Base-by-base conservation (phyloP, 371 early-diverging fungal species). In the Apophysomyces elegans region DNA sequence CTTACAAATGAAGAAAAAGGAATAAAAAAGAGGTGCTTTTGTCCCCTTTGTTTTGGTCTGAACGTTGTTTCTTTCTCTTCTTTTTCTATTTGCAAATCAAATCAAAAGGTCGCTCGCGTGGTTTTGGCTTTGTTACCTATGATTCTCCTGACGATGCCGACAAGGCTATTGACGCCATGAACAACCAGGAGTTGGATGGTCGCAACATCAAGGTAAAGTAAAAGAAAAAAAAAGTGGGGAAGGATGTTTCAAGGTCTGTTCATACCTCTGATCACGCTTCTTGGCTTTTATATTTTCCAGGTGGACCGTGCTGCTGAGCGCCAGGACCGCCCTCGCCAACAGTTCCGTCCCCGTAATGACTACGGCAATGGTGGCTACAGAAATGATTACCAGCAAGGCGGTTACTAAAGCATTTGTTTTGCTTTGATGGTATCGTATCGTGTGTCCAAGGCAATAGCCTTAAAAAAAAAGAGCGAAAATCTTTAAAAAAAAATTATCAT, bases 71-170 rank as follows among this genome's bases (percentile, higher is more conserved):
- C 9, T 11, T 26, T 21, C 54, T 21, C 54, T 50, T 21, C 54
- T 50, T 21, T 47, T 16, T 47, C 47, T 47, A 7, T 57, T 7
- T 11, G 32, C 16, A 57, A 26, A 26, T 26, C 32, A 26, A 26
- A 26, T 2, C 32, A 26, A 26, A 47, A 50, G 63, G 63, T 56
- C 63, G 63, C 14, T 89, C 91, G 59, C 77, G 85, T 36, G 89
- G 86, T 16, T 93, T 94, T 65, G 94, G 89, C 39, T 92, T 93
- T 74, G 91, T 94, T 70, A 94, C 95, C 86, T 96, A 79, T 70
- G 82, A 74, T 41, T 74, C 71, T 56, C 91, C 90, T 83, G 91
- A 92, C 66, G 80, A 73, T 5, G 95, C 96, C 45, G 69, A 74
- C 58, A 76, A 67, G 61, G 95, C 95, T 16, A 92, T 95, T 45